Evolutionary conservation across 2,329 filamentous ascomycete genomes (phyloP).

Genomic region (Colletotrichum coccodes): DNA sequence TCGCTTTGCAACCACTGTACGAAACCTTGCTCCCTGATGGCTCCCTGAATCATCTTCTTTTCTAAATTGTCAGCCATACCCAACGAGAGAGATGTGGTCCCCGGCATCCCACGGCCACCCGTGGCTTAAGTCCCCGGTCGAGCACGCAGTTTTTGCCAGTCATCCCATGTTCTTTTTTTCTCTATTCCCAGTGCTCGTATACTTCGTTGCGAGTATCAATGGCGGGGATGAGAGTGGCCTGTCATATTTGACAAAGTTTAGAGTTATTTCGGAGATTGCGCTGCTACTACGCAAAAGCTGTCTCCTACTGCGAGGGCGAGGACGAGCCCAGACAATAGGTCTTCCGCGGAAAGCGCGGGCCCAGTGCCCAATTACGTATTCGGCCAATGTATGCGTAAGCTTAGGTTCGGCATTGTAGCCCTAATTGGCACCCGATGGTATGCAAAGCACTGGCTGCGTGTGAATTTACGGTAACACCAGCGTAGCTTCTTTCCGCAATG

Average conservation of each 20-base stretch:
- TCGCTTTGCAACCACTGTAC: not conserved
- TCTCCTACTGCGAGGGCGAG: not conserved
- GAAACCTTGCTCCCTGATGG: conserved; percentile 20
- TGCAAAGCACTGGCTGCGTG: not conserved
- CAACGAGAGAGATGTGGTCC: not conserved
- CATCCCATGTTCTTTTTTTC: not conserved
- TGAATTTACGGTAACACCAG: too few species aligned
- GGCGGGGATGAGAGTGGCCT: not conserved
- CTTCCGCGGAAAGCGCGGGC: too few species aligned
- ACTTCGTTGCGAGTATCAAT: not conserved
- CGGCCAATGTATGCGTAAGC: not conserved
- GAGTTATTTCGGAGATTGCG: not conserved
- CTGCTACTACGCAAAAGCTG: not conserved
- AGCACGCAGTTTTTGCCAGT: not conserved
- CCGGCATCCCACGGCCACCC: not conserved
- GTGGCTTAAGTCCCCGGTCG: not conserved
- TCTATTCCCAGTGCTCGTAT: not conserved
- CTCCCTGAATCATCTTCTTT: not conserved
- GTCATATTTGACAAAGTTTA: not conserved
- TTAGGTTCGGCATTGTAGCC: not conserved
- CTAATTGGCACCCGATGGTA: too few species aligned
- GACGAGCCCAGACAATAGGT: not conserved
- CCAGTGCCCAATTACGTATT: not conserved
- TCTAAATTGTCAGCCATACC: not conserved
- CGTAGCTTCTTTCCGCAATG: too few species aligned